A percentile compares a stretch with the other conserved stretches of the same genome.
Conservation (phyloP, 768 basidiomycete species). For the Phaeotremella skinneri region DNA sequence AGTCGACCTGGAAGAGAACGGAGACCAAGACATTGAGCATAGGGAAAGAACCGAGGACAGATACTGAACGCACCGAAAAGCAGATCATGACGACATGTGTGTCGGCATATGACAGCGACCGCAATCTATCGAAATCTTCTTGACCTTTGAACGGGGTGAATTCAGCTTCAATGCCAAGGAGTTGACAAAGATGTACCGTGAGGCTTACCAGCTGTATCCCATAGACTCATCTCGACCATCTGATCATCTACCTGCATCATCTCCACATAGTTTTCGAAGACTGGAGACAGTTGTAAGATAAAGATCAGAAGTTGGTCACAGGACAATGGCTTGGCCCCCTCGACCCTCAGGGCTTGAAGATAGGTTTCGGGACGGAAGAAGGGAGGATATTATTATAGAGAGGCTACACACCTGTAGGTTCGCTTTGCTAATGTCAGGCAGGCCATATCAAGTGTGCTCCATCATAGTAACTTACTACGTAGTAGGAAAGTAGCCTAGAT, state of each 20-base stretch:
- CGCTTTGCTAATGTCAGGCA: constrained; percentile 20
- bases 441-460: not conserved
- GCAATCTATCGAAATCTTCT: constrained; percentile 72
- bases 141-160: constrained; percentile 36
- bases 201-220: constrained; percentile 90
- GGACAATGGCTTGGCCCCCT: too few relatives aligned
- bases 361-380: not conserved
- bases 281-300: constrained; percentile 81
- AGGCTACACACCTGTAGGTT: constrained; percentile 41
- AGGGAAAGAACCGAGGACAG: not conserved
- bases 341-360: too few relatives aligned
- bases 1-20: constrained; percentile 70
- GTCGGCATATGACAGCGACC: constrained; percentile 93
- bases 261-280: constrained; percentile 97
- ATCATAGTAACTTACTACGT: constrained; percentile 62
- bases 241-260: constrained; percentile 83
- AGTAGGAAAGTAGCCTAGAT: constrained; percentile 78
- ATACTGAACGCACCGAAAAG: constrained; percentile 68
- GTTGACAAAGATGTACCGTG: not conserved
- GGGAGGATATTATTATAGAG: not conserved
- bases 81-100: constrained; percentile 95
- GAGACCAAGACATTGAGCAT: not conserved
- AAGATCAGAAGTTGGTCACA: too few relatives aligned
- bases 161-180: constrained; percentile 7
- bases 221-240: constrained; percentile 82